Evolutionary conservation across 2,329 filamentous ascomycete species (phyloP).

Genomic region (Chaetomiaceae sp.): DNA sequence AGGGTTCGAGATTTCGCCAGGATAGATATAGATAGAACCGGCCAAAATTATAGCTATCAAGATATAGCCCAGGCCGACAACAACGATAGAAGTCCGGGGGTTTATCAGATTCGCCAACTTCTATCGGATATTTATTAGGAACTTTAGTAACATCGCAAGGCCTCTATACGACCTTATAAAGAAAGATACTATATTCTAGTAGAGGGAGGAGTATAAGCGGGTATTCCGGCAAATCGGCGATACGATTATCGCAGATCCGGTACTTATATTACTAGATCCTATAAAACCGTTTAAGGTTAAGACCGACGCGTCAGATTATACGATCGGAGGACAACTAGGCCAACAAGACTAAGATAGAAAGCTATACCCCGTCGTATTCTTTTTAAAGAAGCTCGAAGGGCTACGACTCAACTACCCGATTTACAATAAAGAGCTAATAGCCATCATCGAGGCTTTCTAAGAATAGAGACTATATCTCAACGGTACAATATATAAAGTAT

Average conservation of each 20-base stretch:
- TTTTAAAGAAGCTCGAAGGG: no score
- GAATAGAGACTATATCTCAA: neutral
- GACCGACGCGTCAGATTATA: neutral
- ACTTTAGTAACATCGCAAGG: neutral
- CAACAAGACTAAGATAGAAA: no score
- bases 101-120: conserved; percentile 35
- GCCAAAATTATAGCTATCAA: neutral
- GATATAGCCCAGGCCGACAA: neutral
- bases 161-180: neutral
- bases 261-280: neutral
- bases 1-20: neutral
- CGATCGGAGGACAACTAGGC: neutral
- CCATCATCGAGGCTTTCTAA: neutral
- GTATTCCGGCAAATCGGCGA: neutral
- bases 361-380: no score
- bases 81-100: conserved; percentile 24
- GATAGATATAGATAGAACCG: neutral
- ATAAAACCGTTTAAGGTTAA: neutral
- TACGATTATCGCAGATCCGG: neutral
- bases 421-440: no score
- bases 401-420: no score
- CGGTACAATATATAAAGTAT: neutral
- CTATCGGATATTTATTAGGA: conserved; percentile 21
- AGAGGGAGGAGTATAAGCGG: neutral
- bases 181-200: neutral